Percentiles rank a stretch among this genome's conserved stretches.
These are phyloP conservation scores for Erythrobasidium hasegawianum DNA, from an alignment of 1,284 basidiomycete genomes.

Conservation along the genomic window DNA sequence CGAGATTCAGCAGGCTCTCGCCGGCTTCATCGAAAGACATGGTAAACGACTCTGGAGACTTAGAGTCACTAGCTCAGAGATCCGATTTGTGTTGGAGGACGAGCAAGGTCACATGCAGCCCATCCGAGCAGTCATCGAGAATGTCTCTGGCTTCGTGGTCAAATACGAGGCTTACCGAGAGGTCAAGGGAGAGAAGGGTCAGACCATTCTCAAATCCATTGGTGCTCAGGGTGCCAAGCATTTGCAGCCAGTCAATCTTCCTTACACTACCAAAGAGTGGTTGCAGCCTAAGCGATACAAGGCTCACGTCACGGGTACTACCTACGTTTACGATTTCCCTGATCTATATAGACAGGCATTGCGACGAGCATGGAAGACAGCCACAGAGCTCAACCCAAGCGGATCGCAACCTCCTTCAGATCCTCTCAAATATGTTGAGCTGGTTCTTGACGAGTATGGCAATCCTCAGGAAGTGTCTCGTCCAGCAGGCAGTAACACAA, in stretches of 20 bases:
- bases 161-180: conserved; percentile 99
- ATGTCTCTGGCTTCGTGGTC: conserved; percentile 97
- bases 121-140: conserved; percentile 96
- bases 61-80: conserved; percentile 96
- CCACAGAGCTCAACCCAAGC: conserved; percentile 56
- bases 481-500: conserved; percentile 86
- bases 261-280: conserved; percentile 97
- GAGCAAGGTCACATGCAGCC: conserved; percentile 87
- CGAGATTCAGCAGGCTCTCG: conserved; percentile 89
- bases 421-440: conserved; percentile 76
- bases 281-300: conserved; percentile 98
- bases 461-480: conserved; percentile 84
- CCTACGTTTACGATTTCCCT: conserved; percentile 97
- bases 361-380: conserved; percentile 83
- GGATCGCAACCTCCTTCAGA: conserved; percentile 70
- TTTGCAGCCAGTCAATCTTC: conserved; percentile 82
- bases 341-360: conserved; percentile 96
- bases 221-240: conserved; percentile 85
- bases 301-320: conserved; percentile 97
- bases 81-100: conserved; percentile 90
- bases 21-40: conserved; percentile 96
- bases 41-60: conserved; percentile 97
- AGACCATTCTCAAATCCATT: conserved; percentile 89
- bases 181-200: conserved; percentile 90
- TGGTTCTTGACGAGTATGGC: conserved; percentile 91